Conservation (phyloP, 179 eudicot genomes). For the Actinidia arguta region DNA sequence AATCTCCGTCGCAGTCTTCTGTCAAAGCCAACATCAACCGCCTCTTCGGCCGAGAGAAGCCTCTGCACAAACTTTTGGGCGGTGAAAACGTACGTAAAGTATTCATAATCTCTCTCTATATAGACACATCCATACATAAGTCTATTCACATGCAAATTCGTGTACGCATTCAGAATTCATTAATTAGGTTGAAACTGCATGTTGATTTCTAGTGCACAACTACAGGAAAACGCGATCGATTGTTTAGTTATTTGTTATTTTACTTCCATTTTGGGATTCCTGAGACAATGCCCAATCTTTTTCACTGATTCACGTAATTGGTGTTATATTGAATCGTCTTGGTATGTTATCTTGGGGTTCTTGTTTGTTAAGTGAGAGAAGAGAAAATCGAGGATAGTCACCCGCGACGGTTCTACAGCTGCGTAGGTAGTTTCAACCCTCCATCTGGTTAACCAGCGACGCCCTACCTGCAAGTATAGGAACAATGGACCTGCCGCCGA, state of each 20-base stretch:
- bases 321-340: not conserved
- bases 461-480: no score
- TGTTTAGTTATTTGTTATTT: not conserved
- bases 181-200: no score
- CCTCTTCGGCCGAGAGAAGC: slow-evolving; percentile 71
- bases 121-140: no score
- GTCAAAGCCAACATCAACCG: slow-evolving; percentile 64
- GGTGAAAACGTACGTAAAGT: slow-evolving; percentile 73
- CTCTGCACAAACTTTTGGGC: slow-evolving; percentile 75
- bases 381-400: no score
- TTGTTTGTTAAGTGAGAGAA: no score
- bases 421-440: no score
- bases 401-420: no score
- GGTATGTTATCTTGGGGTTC: no score
- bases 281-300: not conserved
- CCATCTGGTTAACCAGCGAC: no score
- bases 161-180: not conserved
- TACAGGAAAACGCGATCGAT: not conserved
- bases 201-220: no score
- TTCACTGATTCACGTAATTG: not conserved
- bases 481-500: no score
- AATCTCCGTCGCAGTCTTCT: slow-evolving; percentile 40
- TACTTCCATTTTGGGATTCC: not conserved
- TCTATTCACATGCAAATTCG: no score
- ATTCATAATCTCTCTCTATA: not conserved